These are phyloP conservation scores for Ganoderma sp. DNA, from an alignment of 1,284 basidiomycete genomes.

Conservation along the genomic window DNA sequence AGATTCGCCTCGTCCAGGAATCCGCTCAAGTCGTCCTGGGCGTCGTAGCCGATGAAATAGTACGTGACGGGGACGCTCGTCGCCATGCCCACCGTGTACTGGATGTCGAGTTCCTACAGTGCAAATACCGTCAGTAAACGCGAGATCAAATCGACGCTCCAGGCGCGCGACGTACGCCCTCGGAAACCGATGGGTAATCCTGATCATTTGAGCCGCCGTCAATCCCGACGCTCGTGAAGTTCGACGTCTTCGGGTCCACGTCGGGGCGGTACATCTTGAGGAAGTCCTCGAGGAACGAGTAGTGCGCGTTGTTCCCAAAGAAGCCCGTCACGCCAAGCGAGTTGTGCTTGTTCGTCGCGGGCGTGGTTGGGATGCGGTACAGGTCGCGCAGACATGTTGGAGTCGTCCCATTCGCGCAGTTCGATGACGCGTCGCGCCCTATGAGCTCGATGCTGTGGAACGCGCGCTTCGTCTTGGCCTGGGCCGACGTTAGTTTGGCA, in stretches of 20 bases:
- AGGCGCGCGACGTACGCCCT: conserved; percentile 49
- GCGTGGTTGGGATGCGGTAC: conserved; percentile 56
- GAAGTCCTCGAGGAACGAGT: conserved; percentile 56
- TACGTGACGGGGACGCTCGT: conserved; percentile 45
- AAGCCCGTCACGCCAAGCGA: conserved; percentile 62
- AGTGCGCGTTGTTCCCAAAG: conserved; percentile 57
- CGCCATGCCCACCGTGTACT: conserved; percentile 66
- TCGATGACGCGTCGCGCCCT: conserved; percentile 21
- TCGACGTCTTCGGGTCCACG: conserved; percentile 44
- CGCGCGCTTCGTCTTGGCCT: conserved; percentile 3
- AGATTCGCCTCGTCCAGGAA: conserved; percentile 28
- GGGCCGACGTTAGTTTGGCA: not conserved
- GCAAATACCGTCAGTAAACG: not conserved
- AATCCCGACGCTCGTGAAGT: conserved; percentile 49
- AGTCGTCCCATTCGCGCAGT: conserved; percentile 53
- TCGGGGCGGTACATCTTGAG: conserved; percentile 54
- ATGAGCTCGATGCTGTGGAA: conserved; percentile 7
- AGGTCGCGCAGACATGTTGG: conserved; percentile 58
- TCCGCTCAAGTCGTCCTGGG: conserved; percentile 23
- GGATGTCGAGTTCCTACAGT: conserved; percentile 57
- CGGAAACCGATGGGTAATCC: conserved; percentile 42
- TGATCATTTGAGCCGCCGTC: conserved; percentile 51
- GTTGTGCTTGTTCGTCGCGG: conserved; percentile 48
- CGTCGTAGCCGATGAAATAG: conserved; percentile 25
- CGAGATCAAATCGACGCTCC: too few species aligned